Percentiles rank a stretch among this genome's conserved stretches.
phyloP scores from a whole-genome alignment of 257 asterid species.

The Jacaranda copaia region DNA sequence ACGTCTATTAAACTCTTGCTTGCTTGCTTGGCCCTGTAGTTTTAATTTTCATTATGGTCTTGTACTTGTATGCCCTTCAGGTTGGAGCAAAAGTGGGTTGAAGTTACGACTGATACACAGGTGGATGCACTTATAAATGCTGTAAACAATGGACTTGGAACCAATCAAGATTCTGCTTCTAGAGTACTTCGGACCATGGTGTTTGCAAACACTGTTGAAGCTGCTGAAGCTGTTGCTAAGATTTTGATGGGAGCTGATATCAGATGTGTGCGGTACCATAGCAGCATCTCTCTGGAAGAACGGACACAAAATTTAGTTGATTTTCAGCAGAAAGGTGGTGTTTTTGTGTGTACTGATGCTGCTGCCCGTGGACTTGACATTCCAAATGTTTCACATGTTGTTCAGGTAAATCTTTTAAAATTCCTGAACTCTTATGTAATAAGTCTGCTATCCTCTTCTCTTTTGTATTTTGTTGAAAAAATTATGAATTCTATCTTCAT shows the following conservation, averaged over 20 bases:
- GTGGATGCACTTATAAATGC: constrained; percentile 81
- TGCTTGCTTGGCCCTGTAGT: constrained; percentile 6
- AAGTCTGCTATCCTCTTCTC: neutral
- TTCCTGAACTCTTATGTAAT: neutral
- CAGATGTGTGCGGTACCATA: constrained; percentile 74
- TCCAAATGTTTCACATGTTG: constrained; percentile 88
- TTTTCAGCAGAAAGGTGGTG: constrained; percentile 90
- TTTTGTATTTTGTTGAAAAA: neutral
- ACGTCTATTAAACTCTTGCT: neutral
- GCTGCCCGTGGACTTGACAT: constrained; percentile 98
- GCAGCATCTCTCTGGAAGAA: constrained; percentile 78
- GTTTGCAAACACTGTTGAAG: constrained; percentile 96
- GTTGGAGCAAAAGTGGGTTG: constrained; percentile 93
- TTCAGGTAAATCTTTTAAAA: constrained; percentile 65
- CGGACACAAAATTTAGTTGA: constrained; percentile 68
- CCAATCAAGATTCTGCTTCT: constrained; percentile 40
- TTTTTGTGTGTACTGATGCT: constrained; percentile 96
- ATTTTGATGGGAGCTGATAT: constrained; percentile 71
- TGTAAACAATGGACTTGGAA: constrained; percentile 53
- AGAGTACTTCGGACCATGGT: constrained; percentile 78
- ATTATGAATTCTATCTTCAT: constrained; percentile 3
- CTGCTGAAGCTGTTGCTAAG: constrained; percentile 81
- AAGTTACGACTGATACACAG: constrained; percentile 77
- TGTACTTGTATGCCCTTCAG: constrained; percentile 46
- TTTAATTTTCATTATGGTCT: constrained; percentile 21